Evolutionary conservation across 208 protist species (phyloP).

Genomic region (Tritrichomonas foetus): DNA sequence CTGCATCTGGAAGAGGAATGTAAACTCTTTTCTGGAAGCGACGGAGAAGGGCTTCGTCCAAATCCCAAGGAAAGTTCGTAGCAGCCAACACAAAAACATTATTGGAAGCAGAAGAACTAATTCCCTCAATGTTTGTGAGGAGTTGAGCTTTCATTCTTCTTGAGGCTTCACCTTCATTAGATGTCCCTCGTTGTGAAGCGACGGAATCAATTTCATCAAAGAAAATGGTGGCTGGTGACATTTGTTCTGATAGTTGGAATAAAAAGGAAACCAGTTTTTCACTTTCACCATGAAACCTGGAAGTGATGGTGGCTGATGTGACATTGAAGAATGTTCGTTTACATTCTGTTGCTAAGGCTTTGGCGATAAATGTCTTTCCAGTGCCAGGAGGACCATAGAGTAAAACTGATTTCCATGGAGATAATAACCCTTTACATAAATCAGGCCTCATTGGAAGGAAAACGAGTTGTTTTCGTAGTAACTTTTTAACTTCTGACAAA

Average conservation of each 20-base stretch:
- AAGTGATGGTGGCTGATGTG: slow-evolving; percentile 67
- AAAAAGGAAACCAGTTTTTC: slow-evolving; percentile 72
- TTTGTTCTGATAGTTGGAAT: slow-evolving; percentile 66
- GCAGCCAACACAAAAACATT: slow-evolving; percentile 51
- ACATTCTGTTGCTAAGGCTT: slow-evolving; percentile 66
- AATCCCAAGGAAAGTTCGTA: too few relatives aligned
- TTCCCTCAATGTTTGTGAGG: slow-evolving; percentile 54
- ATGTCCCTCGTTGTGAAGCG: slow-evolving; percentile 31
- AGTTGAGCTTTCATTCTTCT: slow-evolving; percentile 57
- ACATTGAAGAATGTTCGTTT: slow-evolving; percentile 69
- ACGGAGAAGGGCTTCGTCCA: slow-evolving; percentile 52
- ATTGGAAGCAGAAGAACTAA: neutral
- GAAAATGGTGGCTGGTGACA: slow-evolving; percentile 71
- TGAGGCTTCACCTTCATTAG: slow-evolving; percentile 51
- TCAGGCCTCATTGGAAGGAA: slow-evolving; percentile 61
- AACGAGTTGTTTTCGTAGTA: slow-evolving; percentile 60
- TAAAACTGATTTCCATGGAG: slow-evolving; percentile 52
- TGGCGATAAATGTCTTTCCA: slow-evolving; percentile 64
- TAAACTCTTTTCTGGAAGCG: slow-evolving; percentile 55
- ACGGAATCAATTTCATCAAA: slow-evolving; percentile 67
- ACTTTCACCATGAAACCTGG: slow-evolving; percentile 68
- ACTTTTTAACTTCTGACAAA: slow-evolving; percentile 54
- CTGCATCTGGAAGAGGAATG: slow-evolving; percentile 53
- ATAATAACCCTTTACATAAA: slow-evolving; percentile 57
- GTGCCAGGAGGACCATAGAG: slow-evolving; percentile 56